These are phyloP conservation scores for Evernia prunastri DNA, from an alignment of 495 filamentous ascomycete species.

Conservation along the genomic window DNA sequence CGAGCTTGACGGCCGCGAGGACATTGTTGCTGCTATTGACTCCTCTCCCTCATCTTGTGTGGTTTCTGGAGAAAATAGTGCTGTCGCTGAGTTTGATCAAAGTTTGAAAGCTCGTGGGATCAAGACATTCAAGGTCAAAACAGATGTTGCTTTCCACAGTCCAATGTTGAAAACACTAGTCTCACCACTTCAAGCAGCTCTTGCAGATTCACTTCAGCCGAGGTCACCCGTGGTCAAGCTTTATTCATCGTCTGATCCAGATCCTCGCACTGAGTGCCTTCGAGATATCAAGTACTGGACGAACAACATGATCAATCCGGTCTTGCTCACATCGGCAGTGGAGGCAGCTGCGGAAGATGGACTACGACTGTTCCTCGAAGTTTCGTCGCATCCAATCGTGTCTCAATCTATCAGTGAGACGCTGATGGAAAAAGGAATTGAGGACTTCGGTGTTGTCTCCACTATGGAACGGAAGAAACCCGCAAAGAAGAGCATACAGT, in stretches of 20 bases:
- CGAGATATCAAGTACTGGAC: constrained; percentile 31
- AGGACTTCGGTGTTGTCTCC: constrained; percentile 30
- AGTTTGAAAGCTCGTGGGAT: constrained; percentile 21
- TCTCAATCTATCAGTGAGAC: constrained; percentile 36
- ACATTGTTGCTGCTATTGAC: constrained; percentile 38
- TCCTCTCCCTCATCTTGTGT: constrained; percentile 40
- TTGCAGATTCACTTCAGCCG: constrained; percentile 23
- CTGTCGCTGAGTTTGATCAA: constrained; percentile 23
- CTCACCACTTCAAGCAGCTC: too few relatives aligned
- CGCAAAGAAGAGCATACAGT: constrained; percentile 16
- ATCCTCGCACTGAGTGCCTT: constrained; percentile 23
- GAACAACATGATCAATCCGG: constrained; percentile 30
- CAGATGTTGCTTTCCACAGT: constrained; percentile 34
- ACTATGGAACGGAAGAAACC: constrained; percentile 38
- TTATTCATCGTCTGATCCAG: constrained; percentile 35
- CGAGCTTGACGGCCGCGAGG: constrained; percentile 21
- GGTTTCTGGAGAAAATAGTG: constrained; percentile 30
- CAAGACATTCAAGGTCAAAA: constrained; percentile 30
- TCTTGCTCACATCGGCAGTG: constrained; percentile 31
- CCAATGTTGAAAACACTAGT: constrained; percentile 13
- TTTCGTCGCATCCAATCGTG: constrained; percentile 35
- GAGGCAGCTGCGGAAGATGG: constrained; percentile 34
- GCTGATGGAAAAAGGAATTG: constrained; percentile 28
- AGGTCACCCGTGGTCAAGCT: constrained; percentile 27
- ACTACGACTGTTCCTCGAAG: constrained; percentile 32